Conservation (phyloP, 2,329 filamentous ascomycete species). For the Xylaria sp. region DNA sequence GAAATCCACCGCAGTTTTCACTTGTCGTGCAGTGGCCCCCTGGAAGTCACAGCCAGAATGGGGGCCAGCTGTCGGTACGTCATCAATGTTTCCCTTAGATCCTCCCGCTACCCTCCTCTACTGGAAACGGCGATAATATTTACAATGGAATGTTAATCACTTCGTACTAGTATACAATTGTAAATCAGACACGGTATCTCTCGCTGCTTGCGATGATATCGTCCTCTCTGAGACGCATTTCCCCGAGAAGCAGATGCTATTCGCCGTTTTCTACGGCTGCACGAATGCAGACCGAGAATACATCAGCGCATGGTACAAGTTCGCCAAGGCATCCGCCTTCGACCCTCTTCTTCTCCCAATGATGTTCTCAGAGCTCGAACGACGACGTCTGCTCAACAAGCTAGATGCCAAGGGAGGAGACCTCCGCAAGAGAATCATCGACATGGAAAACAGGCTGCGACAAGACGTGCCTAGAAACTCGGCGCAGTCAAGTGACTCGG, state of each 20-base stretch:
- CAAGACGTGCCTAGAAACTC: slow-evolving; percentile 8
- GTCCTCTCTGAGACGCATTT: slow-evolving; percentile 43
- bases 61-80: slow-evolving; percentile 35
- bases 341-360: slow-evolving; percentile 41
- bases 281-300: slow-evolving; percentile 11
- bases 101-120: too few relatives aligned
- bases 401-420: slow-evolving; percentile 21
- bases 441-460: slow-evolving; percentile 35
- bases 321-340: slow-evolving; percentile 23
- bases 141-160: background rate
- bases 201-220: slow-evolving; percentile 25
- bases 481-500: background rate
- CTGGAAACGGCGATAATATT: background rate
- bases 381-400: slow-evolving; percentile 32
- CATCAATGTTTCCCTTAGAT: background rate
- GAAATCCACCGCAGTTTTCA: slow-evolving; percentile 36
- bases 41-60: slow-evolving; percentile 27
- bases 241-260: slow-evolving; percentile 26
- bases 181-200: slow-evolving; percentile 41
- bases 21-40: slow-evolving; percentile 17
- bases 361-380: slow-evolving; percentile 40
- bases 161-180: slow-evolving; percentile 41
- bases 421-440: slow-evolving; percentile 34
- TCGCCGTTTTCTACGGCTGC: slow-evolving; percentile 42
- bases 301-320: background rate